Evolutionary conservation across 371 early-diverging fungal species (phyloP), one percentile per base, ranked within the genome.

Genomic region (Smittium culicis): DNA sequence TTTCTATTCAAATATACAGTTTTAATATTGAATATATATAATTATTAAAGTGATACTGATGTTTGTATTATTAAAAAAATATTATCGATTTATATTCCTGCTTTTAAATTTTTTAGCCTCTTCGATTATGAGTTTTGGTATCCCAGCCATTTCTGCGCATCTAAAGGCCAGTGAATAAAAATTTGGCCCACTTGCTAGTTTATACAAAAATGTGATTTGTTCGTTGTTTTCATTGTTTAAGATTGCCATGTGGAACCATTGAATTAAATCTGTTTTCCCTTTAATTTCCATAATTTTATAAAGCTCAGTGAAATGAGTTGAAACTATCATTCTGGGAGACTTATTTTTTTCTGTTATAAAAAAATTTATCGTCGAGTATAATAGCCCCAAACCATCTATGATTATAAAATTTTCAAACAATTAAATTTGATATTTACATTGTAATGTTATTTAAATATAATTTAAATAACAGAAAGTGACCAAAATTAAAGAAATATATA

Each of bases 331-430:
- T 35, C 17, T 66, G 45, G 45, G 57, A 2, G 2, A 5, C 11
- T 66, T 66, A 33, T 45, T 25, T 24, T n/a, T 30, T 55, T 35
- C 14, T 2, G 24, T 2, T 54, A 61, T 11, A n/a, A 66, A n/a
- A 34, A 2, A 14, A 11, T 66, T 35, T 5, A 66, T 34, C 8
- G n/a, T n/a, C 11, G 29, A 30, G 32, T 24, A 24, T 55, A 66
- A 54, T 20, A 66, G 35, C 11, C 57, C 66, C 56, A 66, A 2
- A n/a, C 66, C 66, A 66, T 66, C 66, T 66, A 66, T 30, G 5
- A 8, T 11, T 11, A 34, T 14, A 45, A 45, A 45, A 45, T 14
- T 8, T 45, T 45, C 8, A 45, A 45, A 20, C 45, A 14, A n/a
- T n/a, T n/a, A n/a, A n/a, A n/a, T n/a, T n/a, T n/a, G 24, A 55